phyloP scores from a whole-genome alignment of 2,329 filamentous ascomycete species.

The Claviceps sp. region DNA sequence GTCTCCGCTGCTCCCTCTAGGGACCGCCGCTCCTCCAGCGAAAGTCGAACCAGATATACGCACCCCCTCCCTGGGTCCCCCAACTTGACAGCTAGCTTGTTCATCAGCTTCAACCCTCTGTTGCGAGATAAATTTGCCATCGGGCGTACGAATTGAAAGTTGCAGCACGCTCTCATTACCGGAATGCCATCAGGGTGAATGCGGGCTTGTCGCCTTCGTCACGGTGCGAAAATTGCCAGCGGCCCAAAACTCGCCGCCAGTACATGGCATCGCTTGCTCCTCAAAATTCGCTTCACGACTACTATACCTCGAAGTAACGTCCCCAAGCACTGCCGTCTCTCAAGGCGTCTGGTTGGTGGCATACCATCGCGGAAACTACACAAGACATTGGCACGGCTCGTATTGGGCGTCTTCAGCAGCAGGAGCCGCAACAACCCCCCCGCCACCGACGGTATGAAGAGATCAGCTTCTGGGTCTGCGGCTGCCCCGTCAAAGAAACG shows the following conservation, averaged over 20 bases:
- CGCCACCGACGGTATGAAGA: conserved; percentile 16
- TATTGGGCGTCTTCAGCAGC: conserved; percentile 12
- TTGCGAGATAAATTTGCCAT: background rate
- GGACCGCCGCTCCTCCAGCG: too few species aligned
- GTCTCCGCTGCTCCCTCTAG: too few species aligned
- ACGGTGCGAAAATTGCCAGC: conserved; percentile 12
- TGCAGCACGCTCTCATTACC: background rate
- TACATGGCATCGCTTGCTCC: background rate
- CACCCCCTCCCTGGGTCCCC: background rate
- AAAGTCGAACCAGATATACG: too few species aligned
- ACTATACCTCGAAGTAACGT: background rate
- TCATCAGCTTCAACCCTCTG: background rate
- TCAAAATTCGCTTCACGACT: background rate
- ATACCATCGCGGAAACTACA: background rate
- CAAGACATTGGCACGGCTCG: background rate
- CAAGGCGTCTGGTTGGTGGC: background rate
- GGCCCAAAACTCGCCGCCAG: conserved; percentile 8
- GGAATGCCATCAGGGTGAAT: conserved; percentile 18
- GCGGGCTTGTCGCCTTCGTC: conserved; percentile 11
- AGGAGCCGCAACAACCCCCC: background rate
- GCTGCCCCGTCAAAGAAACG: conserved; percentile 28
- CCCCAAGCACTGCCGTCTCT: background rate
- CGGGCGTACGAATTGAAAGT: background rate
- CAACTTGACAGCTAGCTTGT: background rate
- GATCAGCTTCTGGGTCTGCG: conserved; percentile 14